Base-by-base conservation (phyloP, 495 filamentous ascomycete genomes). In the Penicillium manginii region DNA sequence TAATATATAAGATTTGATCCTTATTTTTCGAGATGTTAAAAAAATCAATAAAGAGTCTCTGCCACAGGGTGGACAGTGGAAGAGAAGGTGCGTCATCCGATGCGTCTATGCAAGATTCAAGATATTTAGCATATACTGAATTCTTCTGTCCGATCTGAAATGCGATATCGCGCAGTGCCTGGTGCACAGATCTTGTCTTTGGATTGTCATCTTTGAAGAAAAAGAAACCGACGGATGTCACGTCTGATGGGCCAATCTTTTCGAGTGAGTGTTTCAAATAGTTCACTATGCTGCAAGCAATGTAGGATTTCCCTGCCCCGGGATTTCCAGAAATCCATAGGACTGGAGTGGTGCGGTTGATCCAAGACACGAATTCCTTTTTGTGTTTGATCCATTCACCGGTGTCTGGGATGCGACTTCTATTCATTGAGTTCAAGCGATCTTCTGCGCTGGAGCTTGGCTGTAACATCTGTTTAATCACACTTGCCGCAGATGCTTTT, bases 381-480 rank as follows among this genome's bases (percentile, higher is more conserved):
- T 75, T 73, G 1, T 58, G 37, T 5, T 54, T 53, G 11, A 77
- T 54, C 74, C 74, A 77, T 54, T 71, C 65, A 6, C 71, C 73
- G 2, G 74, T 74, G 1, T 66, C 67, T 8, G 60, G 61, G 10
- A 73, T 55, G 2, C 68, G 57, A 11, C 60, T 55, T 40, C 58
- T 65, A 10, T 52, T 60, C 52, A 73, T 72, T 33, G 65, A 29
- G 56, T 52, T 49, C 10, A 58, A 50, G 37, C 54, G 15, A 33
- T 54, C 49, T 33, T 61, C 54, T 18, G 61, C 60, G 33, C 39
- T 32, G 2, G 60, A 55, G 40, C 10, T n/a, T 35, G 40, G 15
- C 15, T 45, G 40, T n/a, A 61, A 33, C 5, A 4, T 4, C 5
- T 11, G 31, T 11, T 33, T 33, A 11, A 33, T 4, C 31, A 45